Conservation (phyloP, 768 basidiomycete genomes). For the Galerina marginata region DNA sequence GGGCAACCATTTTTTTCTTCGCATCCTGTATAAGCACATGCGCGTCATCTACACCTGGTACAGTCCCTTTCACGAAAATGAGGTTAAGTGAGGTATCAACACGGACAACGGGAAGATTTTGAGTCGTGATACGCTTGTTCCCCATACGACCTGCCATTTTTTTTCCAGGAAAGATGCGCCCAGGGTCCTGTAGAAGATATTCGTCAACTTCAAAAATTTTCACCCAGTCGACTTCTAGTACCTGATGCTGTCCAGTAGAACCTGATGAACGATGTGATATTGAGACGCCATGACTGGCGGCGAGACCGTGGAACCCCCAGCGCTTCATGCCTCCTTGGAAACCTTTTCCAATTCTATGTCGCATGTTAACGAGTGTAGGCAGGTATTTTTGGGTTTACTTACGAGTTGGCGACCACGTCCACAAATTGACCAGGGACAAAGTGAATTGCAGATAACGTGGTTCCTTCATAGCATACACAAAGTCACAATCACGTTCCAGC, state of each 20-base stretch:
- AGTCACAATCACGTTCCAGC: neutral
- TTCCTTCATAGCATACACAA: conserved; percentile 56
- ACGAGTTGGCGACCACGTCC: conserved; percentile 92
- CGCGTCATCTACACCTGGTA: conserved; percentile 89
- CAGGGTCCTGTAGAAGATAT: conserved; percentile 76
- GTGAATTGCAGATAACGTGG: conserved; percentile 87
- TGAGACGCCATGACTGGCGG: conserved; percentile 96
- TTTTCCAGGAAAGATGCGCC: conserved; percentile 94
- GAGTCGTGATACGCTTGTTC: conserved; percentile 76
- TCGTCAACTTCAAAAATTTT: conserved; percentile 7
- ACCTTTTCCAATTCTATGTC: conserved; percentile 88
- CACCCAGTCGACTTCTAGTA: conserved; percentile 35
- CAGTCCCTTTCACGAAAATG: conserved; percentile 88
- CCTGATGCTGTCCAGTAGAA: conserved; percentile 95
- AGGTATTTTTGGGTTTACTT: conserved; percentile 35
- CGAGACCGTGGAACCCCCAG: conserved; percentile 90
- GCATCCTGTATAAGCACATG: conserved; percentile 88
- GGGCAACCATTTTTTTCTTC: conserved; percentile 79
- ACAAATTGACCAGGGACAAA: conserved; percentile 98
- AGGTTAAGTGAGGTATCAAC: conserved; percentile 88
- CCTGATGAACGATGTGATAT: conserved; percentile 92
- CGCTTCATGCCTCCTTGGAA: conserved; percentile 98
- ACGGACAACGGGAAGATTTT: conserved; percentile 89
- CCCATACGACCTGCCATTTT: conserved; percentile 98
- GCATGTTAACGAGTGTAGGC: too few species aligned